Base-by-base conservation (phyloP, 169 alveolate species). In the Plasmodium malariae region DNA sequence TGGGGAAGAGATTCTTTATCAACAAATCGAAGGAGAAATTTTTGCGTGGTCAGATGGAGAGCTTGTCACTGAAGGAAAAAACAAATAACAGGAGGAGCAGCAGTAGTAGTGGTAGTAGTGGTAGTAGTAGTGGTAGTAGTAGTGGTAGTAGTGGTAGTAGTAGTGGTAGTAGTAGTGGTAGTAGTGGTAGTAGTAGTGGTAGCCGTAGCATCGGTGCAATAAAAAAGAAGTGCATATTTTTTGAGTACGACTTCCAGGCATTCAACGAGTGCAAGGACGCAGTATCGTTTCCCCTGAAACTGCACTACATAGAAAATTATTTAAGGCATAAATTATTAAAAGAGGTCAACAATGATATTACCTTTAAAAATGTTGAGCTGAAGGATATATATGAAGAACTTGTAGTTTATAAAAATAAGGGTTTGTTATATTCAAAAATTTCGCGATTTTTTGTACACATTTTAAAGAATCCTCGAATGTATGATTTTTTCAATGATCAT, bases 1-100 rank as follows among this genome's bases (percentile, higher is more conserved):
- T 76, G 11, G 88, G 88, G 36, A 76, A 76, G 43, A 76, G 30
- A 65, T 76, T 76, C 24, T 60, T 76, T 12, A 76, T 76, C 19
- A 67, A 76, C 7, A 76, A 76, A 21, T 43, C 88, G 49, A 76
- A 60, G 9, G 74, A 76, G 6, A 43, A 37, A 30, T 76, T 60
- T 76, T 26, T 76, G 43, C 40, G 26, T 17, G 14, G 65, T 55
- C 32, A 55, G 19, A 55, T 2, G 32, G 30, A 70, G 12, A 19
- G 4, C 5, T 19, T 9, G 67, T 14, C 7, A 17, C 40, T 0
- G 24, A 51, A 45, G 74, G 55, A 17, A 49, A 28, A 57, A 48
- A 34, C 6, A 69, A 48, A 30, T 40, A 59, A 19, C 11, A 37
- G 7, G 45, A n/a, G 9, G 40, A 28, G 32, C 14, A 36, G 57